Conservation (phyloP, 345 rosid species). For the Eucalyptus cloeziana region DNA sequence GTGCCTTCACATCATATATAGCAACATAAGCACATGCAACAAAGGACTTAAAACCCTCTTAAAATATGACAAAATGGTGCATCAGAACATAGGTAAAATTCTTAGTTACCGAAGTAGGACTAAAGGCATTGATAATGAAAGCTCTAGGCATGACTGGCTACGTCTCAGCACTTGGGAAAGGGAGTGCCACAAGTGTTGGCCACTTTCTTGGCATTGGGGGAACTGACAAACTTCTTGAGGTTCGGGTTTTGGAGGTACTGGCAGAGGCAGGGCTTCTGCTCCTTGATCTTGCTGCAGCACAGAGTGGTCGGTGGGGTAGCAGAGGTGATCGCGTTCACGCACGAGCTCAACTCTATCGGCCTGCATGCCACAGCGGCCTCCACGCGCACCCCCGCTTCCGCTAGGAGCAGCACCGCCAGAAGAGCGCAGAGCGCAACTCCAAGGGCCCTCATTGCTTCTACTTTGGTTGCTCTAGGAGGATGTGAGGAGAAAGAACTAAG, state of each 20-base stretch:
- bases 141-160: background rate
- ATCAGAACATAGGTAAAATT: background rate
- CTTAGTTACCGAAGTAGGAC: background rate
- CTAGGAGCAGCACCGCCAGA: conserved; percentile 24
- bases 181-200: conserved; percentile 79
- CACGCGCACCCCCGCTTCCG: conserved; percentile 8
- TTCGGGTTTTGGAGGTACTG: conserved; percentile 66
- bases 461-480: background rate
- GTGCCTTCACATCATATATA: background rate
- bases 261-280: conserved; percentile 91
- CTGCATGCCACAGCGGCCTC: conserved; percentile 52
- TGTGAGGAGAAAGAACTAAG: background rate
- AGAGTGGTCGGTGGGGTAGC: conserved; percentile 46
- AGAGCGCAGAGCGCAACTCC: conserved; percentile 19
- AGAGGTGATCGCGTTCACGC: conserved; percentile 69
- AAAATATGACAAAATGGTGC: background rate
- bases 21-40: background rate
- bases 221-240: conserved; percentile 54
- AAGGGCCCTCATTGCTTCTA: conserved; percentile 26
- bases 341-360: conserved; percentile 72
- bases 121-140: background rate
- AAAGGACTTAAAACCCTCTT: background rate
- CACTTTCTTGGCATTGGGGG: conserved; percentile 86
- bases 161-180: conserved; percentile 63
- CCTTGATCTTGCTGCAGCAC: conserved; percentile 75